These are phyloP conservation scores for Gossypium stocksii DNA, from an alignment of 345 rosid genomes.

Conservation along the genomic window DNA sequence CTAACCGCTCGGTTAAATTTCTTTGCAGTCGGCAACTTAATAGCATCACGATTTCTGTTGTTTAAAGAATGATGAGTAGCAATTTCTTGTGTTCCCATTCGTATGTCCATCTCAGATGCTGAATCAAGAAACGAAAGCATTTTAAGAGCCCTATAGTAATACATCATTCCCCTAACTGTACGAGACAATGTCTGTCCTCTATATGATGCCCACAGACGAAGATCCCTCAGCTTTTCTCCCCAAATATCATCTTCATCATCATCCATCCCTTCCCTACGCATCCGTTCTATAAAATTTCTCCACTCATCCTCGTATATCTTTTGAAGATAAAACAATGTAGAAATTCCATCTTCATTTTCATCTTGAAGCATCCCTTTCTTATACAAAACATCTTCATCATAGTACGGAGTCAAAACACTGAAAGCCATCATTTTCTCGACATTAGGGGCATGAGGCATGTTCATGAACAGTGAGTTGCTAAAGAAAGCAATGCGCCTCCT, in stretches of 20 bases:
- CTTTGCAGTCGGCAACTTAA: conserved; percentile 25
- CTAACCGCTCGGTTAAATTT: conserved; percentile 46
- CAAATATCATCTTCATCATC: conserved; percentile 64
- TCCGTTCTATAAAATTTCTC: conserved; percentile 78
- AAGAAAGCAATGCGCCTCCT: conserved; percentile 87
- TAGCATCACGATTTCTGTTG: conserved; percentile 22
- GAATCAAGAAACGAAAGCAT: conserved; percentile 83
- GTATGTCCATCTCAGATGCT: conserved; percentile 80
- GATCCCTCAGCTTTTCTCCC: conserved; percentile 59
- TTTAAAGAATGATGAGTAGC: conserved; percentile 40
- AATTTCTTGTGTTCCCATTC: conserved; percentile 48
- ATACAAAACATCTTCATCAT: conserved; percentile 76
- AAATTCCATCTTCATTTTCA: conserved; percentile 88
- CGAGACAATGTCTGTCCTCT: conserved; percentile 94
- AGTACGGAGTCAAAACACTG: conserved; percentile 87
- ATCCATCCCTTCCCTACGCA: conserved; percentile 75
- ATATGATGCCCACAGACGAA: conserved; percentile 91
- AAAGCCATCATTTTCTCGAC: conserved; percentile 97
- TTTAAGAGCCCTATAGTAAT: conserved; percentile 79
- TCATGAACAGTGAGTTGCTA: conserved; percentile 91
- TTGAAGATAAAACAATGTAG: conserved; percentile 78
- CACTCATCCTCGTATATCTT: conserved; percentile 86
- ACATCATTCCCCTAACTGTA: conserved; percentile 95
- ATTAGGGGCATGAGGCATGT: conserved; percentile 79
- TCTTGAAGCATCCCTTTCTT: conserved; percentile 57